Conservation (phyloP, 139 green algal genomes). For the Coccomyxa sp. region DNA sequence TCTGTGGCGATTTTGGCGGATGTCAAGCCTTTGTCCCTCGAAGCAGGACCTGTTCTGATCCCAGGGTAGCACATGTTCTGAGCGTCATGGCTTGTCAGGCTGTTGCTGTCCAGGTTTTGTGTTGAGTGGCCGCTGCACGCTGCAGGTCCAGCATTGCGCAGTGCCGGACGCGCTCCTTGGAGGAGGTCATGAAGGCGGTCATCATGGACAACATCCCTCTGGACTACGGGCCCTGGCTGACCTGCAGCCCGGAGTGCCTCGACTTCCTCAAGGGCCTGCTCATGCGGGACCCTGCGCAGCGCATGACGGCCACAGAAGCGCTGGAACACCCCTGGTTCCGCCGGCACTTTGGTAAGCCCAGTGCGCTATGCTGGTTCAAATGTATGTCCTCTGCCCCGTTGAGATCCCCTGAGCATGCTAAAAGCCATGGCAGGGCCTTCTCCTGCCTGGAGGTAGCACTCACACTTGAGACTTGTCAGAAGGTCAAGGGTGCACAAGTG, state of each 20-base stretch:
- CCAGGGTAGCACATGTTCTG: neutral
- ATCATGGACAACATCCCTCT: constrained; percentile 15
- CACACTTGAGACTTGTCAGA: too few species aligned
- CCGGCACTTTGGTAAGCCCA: neutral
- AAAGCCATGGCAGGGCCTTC: too few species aligned
- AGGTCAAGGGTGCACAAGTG: too few species aligned
- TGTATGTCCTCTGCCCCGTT: too few species aligned
- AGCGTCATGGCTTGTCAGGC: too few species aligned
- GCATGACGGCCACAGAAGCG: constrained; percentile 57
- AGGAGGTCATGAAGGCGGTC: constrained; percentile 26
- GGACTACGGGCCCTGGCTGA: constrained; percentile 1
- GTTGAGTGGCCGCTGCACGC: neutral
- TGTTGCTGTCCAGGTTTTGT: too few species aligned
- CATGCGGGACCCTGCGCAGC: constrained; percentile 43
- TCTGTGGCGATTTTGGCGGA: neutral
- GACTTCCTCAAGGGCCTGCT: constrained; percentile 38
- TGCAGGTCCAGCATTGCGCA: constrained; percentile 21
- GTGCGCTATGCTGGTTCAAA: too few species aligned
- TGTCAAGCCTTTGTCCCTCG: neutral
- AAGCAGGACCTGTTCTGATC: constrained; percentile 1
- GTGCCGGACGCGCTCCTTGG: constrained; percentile 8
- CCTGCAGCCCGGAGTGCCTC: constrained; percentile 9
- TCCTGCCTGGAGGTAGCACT: too few species aligned
- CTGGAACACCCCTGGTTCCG: constrained; percentile 66
- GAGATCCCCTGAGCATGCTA: too few species aligned